Base-by-base conservation (phyloP, 768 basidiomycete species). In the Mrakia blollopis region DNA sequence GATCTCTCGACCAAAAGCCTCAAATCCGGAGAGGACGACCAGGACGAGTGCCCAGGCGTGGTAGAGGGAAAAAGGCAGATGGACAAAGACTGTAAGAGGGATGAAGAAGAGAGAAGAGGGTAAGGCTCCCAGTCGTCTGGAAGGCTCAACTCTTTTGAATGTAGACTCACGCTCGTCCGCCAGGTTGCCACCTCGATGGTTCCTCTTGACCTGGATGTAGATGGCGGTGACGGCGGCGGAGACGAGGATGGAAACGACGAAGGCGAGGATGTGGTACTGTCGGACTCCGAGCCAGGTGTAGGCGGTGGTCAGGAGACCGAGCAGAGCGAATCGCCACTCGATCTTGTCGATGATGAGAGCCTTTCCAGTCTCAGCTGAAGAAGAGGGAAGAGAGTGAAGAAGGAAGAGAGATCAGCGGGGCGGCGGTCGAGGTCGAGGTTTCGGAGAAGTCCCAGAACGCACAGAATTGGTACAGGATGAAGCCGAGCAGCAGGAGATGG, bases 41-140 rank as follows among this genome's bases (percentile, higher is more conserved):
- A 73, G 72, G 35, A 67, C 71, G 63, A 78, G 77, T 18, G 77
- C 73, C 72, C 73, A 78, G 32, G 72, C 72, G 60, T 74, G 76
- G 72, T 91, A 97, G 72, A 98, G 89, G 4, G 92, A 95, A 88
- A 98, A 98, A 4, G 97, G 97, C 18, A 97, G 89, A 50, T 78
- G 77, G n/a, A 78, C 47, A 11, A 74, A 73, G 65, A 78, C 65
- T 68, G 35, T 18, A 16, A 14, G 47, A 50, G 16, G n/a, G 63
- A 35, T 16, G 3, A 8, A 30, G 3, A 44, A 44, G n/a, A 37
- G 35, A 39, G 39, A 5, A 16, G 65, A 35, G n/a, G n/a, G n/a
- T n/a, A n/a, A n/a, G n/a, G n/a, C n/a, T n/a, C n/a, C n/a, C n/a
- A n/a, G n/a, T n/a, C n/a, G n/a, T n/a, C n/a, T n/a, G n/a, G n/a